Evolutionary conservation across 805 yeast genomes (phyloP).

Genomic region (Starmera quercuum): DNA sequence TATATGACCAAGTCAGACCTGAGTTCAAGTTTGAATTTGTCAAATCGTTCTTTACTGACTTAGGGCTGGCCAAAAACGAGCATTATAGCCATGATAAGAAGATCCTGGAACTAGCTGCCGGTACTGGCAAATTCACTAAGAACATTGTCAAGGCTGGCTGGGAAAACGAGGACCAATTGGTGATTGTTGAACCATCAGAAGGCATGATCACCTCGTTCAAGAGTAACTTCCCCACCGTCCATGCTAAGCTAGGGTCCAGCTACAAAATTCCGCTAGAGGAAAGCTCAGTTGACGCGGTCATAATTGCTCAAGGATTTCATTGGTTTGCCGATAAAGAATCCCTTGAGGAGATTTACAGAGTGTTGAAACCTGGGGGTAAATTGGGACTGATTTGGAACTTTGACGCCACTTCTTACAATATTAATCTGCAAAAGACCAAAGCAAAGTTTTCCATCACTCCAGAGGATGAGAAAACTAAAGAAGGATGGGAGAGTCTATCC

Average conservation of each 20-base stretch:
- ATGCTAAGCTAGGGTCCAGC: slow-evolving; percentile 31
- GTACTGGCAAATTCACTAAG: slow-evolving; percentile 57
- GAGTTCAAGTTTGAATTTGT: slow-evolving; percentile 36
- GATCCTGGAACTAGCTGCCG: slow-evolving; percentile 48
- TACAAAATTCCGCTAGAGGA: slow-evolving; percentile 39
- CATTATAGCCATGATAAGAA: slow-evolving; percentile 21
- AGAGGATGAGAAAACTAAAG: slow-evolving; percentile 4
- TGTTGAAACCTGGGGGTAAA: slow-evolving; percentile 40
- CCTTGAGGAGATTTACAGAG: slow-evolving; percentile 41
- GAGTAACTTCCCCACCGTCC: slow-evolving; percentile 37
- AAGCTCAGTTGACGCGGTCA: slow-evolving; percentile 37
- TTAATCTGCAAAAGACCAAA: slow-evolving; percentile 6
- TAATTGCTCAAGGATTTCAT: slow-evolving; percentile 57
- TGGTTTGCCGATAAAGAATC: slow-evolving; percentile 53
- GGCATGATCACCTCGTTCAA: slow-evolving; percentile 48
- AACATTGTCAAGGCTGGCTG: slow-evolving; percentile 33
- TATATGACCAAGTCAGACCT: slow-evolving; percentile 48
- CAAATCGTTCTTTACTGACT: slow-evolving; percentile 30
- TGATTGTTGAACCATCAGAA: slow-evolving; percentile 45
- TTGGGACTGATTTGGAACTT: slow-evolving; percentile 56
- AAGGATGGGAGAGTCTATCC: slow-evolving; percentile 11
- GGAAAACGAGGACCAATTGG: slow-evolving; percentile 21
- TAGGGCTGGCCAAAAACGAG: slow-evolving; percentile 21
- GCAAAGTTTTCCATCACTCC: slow-evolving; percentile 3
- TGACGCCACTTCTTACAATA: slow-evolving; percentile 24